Evolutionary conservation across 2,329 filamentous ascomycete genomes (phyloP), one percentile per base, ranked within the genome.

Genomic region (Paradendryphiella salina): DNA sequence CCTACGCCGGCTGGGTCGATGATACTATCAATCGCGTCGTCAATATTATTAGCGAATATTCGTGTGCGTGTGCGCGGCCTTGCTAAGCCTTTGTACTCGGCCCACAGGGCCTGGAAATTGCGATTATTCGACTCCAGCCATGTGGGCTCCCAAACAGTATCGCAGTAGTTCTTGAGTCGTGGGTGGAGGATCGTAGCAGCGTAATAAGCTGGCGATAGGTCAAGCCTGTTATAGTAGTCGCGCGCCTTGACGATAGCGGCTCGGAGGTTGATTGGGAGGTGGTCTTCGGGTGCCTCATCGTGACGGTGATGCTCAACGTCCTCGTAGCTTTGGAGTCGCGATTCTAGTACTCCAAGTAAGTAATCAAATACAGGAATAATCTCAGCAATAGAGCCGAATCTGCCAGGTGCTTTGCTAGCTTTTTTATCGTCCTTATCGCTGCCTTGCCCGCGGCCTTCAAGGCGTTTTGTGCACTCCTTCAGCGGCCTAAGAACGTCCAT

Each of bases 241-340:
- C 35, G 23, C 14, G 42, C 36, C 46, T 56, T 33, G 4, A 1
- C 34, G 9, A 42, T 4, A 9, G 41, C 50, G 4, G 45, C 42
- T 13, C 29, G n/a, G 10, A 56, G 10, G 33, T 52, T 50, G 28
- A 56, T 56, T 20, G 35, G 15, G 13, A 56, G 35, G 26, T 55
- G 13, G 34, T 56, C 44, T 33, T 49, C 10, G 21, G n/a, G n/a
- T n/a, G n/a, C n/a, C n/a, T n/a, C 26, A 4, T 41, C 29, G 21
- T 40, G 13, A 9, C 23, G 10, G 8, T n/a, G n/a, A n/a, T n/a
- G n/a, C n/a, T n/a, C n/a, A n/a, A 13, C 28, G 18, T 42, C 29
- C 11, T 41, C 29, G 29, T 36, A 36, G 7, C 7, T 10, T 36
- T 3, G 13, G 15, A 18, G 14, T 36, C 14, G 17, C 34, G 17